Conservation (phyloP, 805 yeast species). For the Saccharomycopsis guyanensis region DNA sequence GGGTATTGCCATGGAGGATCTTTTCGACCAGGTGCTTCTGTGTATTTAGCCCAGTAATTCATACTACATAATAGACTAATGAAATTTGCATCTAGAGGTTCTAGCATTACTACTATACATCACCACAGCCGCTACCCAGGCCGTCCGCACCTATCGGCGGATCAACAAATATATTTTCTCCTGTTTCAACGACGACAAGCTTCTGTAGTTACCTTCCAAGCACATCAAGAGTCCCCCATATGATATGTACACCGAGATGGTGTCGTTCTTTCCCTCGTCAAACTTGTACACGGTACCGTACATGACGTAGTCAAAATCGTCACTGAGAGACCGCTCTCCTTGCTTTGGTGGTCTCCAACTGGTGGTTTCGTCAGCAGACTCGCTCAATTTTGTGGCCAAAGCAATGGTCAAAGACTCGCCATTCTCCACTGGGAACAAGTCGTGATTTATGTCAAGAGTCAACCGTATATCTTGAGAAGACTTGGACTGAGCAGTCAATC, state of each 20-base stretch:
- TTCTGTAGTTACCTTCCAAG: constrained; percentile 90
- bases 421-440: constrained; percentile 74
- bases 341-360: constrained; percentile 49
- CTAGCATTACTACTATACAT: too few relatives aligned
- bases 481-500: constrained; percentile 73
- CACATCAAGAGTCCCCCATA: constrained; percentile 94
- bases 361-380: constrained; percentile 37
- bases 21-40: constrained; percentile 16
- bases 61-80: too few relatives aligned
- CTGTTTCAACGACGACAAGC: constrained; percentile 81
- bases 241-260: constrained; percentile 83
- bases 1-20: constrained; percentile 18
- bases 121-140: too few relatives aligned
- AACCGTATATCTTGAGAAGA: constrained; percentile 66
- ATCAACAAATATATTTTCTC: constrained; percentile 87
- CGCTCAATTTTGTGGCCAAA: constrained; percentile 67
- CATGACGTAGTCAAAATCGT: constrained; percentile 97
- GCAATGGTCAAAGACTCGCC: constrained; percentile 80
- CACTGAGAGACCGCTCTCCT: constrained; percentile 81
- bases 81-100: too few relatives aligned
- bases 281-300: constrained; percentile 95
- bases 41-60: constrained; percentile 16
- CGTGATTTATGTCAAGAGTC: constrained; percentile 85
- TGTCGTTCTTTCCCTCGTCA: constrained; percentile 65
- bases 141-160: constrained; percentile 49